Evolutionary conservation across 768 basidiomycete genomes (phyloP).

Genomic region (Lentinula sp.): DNA sequence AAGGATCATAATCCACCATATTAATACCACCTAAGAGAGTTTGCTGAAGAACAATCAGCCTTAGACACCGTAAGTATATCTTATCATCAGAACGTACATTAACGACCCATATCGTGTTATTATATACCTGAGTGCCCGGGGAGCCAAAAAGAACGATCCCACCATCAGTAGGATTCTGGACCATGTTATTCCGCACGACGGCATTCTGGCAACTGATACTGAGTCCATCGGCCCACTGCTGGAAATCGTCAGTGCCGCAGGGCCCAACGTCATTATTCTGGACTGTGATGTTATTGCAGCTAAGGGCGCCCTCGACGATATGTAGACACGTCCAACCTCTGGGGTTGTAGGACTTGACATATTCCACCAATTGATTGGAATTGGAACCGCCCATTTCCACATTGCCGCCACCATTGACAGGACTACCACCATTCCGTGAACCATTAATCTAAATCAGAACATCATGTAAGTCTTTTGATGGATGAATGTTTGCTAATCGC

Average conservation of each 20-base stretch:
- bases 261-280: slow-evolving; percentile 85
- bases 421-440: slow-evolving; percentile 46
- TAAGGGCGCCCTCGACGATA: slow-evolving; percentile 59
- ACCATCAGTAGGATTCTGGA: slow-evolving; percentile 72
- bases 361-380: slow-evolving; percentile 67
- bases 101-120: slow-evolving; percentile 71
- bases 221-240: slow-evolving; percentile 81
- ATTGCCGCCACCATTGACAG: slow-evolving; percentile 61
- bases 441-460: slow-evolving; percentile 57
- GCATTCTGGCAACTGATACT: slow-evolving; percentile 64
- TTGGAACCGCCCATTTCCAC: slow-evolving; percentile 84
- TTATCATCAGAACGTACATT: slow-evolving; percentile 36
- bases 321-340: slow-evolving; percentile 84
- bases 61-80: background rate
- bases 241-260: slow-evolving; percentile 56
- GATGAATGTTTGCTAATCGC: slow-evolving; percentile 1
- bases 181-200: slow-evolving; percentile 59
- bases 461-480: background rate
- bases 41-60: slow-evolving; percentile 29
- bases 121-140: slow-evolving; percentile 65
- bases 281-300: slow-evolving; percentile 57
- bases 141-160: slow-evolving; percentile 76
- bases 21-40: slow-evolving; percentile 75
- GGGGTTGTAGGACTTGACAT: slow-evolving; percentile 70
- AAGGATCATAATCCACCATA: slow-evolving; percentile 68